Evolutionary conservation across 208 protist species (phyloP).

Genomic region (Acanthamoeba royreba): DNA sequence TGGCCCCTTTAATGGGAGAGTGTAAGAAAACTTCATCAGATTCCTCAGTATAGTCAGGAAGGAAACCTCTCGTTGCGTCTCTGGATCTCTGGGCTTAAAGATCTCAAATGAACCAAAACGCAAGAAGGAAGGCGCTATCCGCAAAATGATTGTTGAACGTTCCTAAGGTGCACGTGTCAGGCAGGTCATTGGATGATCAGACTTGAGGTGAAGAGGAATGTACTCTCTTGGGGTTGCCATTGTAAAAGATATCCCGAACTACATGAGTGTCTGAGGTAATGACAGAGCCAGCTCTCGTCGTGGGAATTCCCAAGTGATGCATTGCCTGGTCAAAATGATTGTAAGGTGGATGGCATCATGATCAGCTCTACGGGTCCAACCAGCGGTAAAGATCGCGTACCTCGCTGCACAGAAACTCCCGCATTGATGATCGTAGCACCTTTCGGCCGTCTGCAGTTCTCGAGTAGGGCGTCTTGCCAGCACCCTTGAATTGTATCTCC

Average conservation of each 20-base stretch:
- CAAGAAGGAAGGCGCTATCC: slow-evolving; percentile 69
- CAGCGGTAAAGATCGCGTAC: background rate
- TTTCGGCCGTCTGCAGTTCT: slow-evolving; percentile 71
- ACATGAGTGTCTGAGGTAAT: slow-evolving; percentile 40
- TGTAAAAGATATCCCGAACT: slow-evolving; percentile 66
- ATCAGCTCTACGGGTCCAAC: background rate
- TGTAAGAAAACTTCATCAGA: background rate
- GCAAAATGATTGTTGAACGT: slow-evolving; percentile 55
- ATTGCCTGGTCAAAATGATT: slow-evolving; percentile 60
- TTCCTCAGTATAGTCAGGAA: background rate
- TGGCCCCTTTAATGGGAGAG: background rate
- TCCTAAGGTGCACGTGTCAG: background rate
- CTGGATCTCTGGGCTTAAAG: slow-evolving; percentile 40
- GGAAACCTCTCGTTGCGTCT: background rate
- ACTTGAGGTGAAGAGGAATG: background rate
- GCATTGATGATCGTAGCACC: slow-evolving; percentile 75
- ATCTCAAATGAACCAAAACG: slow-evolving; percentile 78
- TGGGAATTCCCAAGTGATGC: slow-evolving; percentile 68
- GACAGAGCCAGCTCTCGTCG: slow-evolving; percentile 63
- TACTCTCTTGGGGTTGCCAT: slow-evolving; percentile 43
- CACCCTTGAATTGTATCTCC: slow-evolving; percentile 56
- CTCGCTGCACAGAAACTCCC: slow-evolving; percentile 76
- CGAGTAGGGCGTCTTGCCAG: slow-evolving; percentile 75
- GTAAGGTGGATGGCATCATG: background rate
- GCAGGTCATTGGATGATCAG: background rate